Conservation (phyloP, 371 early-diverging fungal genomes). For the Batrachochytrium dendrobatidis region DNA sequence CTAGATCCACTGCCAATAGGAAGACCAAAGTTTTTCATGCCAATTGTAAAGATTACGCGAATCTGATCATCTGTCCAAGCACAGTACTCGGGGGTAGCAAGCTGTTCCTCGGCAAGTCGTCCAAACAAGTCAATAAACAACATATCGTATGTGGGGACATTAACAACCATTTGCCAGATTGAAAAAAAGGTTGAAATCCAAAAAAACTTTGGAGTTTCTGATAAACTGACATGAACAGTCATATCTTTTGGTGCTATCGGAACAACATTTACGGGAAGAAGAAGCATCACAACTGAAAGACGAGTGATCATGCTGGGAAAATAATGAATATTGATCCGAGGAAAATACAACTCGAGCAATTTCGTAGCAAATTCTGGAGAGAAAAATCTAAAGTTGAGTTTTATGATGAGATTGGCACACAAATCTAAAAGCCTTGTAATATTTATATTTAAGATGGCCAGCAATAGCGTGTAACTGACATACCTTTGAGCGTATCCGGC, state of each 20-base stretch:
- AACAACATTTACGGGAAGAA: slow-evolving; percentile 49
- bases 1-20: slow-evolving; percentile 66
- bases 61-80: slow-evolving; percentile 61
- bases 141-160: slow-evolving; percentile 50
- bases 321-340: slow-evolving; percentile 53
- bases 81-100: slow-evolving; percentile 33
- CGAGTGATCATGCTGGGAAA: slow-evolving; percentile 44
- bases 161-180: slow-evolving; percentile 64
- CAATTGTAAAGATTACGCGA: slow-evolving; percentile 55
- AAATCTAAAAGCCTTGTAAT: too few species aligned
- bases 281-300: slow-evolving; percentile 50
- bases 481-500: not conserved
- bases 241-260: slow-evolving; percentile 11
- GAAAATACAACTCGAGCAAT: slow-evolving; percentile 65
- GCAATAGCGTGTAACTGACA: too few species aligned
- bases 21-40: slow-evolving; percentile 61
- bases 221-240: not conserved
- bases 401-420: not conserved
- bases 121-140: slow-evolving; percentile 61
- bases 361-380: slow-evolving; percentile 55
- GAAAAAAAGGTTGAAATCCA: slow-evolving; percentile 76
- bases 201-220: slow-evolving; percentile 36
- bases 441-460: too few species aligned
- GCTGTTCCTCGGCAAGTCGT: slow-evolving; percentile 58
- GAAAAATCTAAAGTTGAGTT: slow-evolving; percentile 66